Conservation (phyloP, 768 basidiomycete genomes). For the Rhodotorula paludigena region DNA sequence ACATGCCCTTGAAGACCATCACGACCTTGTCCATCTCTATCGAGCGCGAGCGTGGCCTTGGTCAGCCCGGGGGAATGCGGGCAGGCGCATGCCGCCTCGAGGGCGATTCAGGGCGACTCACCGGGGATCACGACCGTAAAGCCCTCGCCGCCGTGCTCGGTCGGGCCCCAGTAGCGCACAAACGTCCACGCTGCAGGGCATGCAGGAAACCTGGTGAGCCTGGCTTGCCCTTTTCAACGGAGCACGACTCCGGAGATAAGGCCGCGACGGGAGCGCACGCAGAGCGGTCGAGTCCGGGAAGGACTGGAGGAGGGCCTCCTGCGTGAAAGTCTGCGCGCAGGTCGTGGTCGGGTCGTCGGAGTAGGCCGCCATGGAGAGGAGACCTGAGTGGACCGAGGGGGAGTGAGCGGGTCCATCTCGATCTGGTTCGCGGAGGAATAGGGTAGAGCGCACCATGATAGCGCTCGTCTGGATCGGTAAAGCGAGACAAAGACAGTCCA, state of each 20-base stretch:
- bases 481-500: background rate
- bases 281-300: conserved; percentile 37
- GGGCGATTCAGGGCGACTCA: background rate
- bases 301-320: conserved; percentile 9
- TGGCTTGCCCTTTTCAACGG: too few species aligned
- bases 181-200: conserved; percentile 32
- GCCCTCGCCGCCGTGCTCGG: conserved; percentile 31
- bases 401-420: background rate
- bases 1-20: conserved; percentile 40
- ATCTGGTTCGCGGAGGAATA: background rate
- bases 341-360: conserved; percentile 28
- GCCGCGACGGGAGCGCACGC: background rate
- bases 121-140: conserved; percentile 39
- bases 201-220: background rate
- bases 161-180: conserved; percentile 37
- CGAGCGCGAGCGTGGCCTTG: background rate
- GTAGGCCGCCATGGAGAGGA: conserved; percentile 39
- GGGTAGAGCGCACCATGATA: conserved; percentile 9
- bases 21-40: conserved; percentile 43
- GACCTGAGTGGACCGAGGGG: background rate
- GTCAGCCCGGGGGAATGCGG: too few species aligned
- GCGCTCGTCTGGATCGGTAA: background rate
- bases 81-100: background rate
- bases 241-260: too few species aligned
- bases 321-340: conserved; percentile 38